Evolutionary conservation across 768 basidiomycete genomes (phyloP).

Genomic region (Pisolithus albus): DNA sequence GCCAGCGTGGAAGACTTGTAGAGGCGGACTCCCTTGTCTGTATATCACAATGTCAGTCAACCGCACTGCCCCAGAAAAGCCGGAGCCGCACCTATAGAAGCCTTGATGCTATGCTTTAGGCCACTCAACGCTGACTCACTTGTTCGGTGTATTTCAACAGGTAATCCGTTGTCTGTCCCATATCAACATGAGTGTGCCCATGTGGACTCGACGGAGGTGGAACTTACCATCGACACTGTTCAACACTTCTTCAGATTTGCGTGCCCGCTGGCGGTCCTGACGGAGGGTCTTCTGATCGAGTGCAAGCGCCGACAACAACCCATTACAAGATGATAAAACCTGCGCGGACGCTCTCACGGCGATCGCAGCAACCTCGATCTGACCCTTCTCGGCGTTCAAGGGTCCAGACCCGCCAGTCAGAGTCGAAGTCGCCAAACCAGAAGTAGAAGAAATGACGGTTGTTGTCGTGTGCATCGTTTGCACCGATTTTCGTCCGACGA

Average conservation of each 20-base stretch:
- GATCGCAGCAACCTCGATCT: constrained; percentile 25
- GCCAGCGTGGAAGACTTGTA: constrained; percentile 59
- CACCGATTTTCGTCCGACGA: constrained; percentile 3
- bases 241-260: constrained; percentile 8
- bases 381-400: constrained; percentile 20
- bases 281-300: constrained; percentile 3
- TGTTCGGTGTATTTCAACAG: constrained; percentile 17
- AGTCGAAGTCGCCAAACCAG: constrained; percentile 2
- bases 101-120: constrained; percentile 65
- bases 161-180: constrained; percentile 17
- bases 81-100: constrained; percentile 56
- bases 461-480: constrained; percentile 8
- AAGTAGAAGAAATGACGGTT: constrained; percentile 12
- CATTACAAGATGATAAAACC: constrained; percentile 19
- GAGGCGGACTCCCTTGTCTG: constrained; percentile 63
- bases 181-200: not conserved
- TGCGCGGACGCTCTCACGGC: constrained; percentile 24
- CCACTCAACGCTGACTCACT: constrained; percentile 38
- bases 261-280: constrained; percentile 7
- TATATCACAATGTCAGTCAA: not conserved
- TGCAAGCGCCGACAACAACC: constrained; percentile 14
- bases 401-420: constrained; percentile 3
- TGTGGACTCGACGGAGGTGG: not conserved
- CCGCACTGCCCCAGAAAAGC: not conserved
- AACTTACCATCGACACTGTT: constrained; percentile 1